phyloP scores from a whole-genome alignment of 345 rosid genomes.

The Brassica incana region DNA sequence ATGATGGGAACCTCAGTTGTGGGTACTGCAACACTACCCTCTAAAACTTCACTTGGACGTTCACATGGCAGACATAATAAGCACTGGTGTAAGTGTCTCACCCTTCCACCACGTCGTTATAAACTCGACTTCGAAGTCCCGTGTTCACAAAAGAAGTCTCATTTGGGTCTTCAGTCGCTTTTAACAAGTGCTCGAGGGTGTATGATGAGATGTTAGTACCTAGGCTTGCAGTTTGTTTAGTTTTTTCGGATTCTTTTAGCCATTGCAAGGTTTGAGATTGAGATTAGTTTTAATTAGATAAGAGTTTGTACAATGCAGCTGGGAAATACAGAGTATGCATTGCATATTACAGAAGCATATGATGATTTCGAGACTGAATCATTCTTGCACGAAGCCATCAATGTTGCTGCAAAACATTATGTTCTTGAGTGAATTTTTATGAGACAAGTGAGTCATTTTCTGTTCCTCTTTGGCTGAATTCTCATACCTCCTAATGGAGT shows the following conservation, averaged over 20 bases:
- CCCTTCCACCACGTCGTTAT: neutral
- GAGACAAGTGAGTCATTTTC: neutral
- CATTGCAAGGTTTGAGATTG: neutral
- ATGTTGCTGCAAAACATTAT: neutral
- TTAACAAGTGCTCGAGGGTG: too few relatives aligned
- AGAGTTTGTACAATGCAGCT: neutral
- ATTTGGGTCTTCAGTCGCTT: too few relatives aligned
- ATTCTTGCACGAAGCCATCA: neutral
- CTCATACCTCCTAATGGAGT: neutral
- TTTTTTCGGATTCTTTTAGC: neutral
- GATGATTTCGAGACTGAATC: neutral
- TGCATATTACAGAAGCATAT: neutral
- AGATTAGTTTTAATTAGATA: neutral
- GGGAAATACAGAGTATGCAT: neutral
- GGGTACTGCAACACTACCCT: neutral
- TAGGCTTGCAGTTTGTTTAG: neutral
- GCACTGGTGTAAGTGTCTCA: neutral
- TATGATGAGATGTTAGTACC: neutral
- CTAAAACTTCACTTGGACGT: neutral
- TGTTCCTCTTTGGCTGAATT: neutral
- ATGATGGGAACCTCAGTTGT: too few relatives aligned
- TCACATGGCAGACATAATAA: neutral
- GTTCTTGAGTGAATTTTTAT: neutral
- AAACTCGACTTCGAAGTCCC: neutral
- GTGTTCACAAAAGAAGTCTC: too few relatives aligned